phyloP scores from a whole-genome alignment of 805 yeast species.

The Ogataea trehalophila region DNA sequence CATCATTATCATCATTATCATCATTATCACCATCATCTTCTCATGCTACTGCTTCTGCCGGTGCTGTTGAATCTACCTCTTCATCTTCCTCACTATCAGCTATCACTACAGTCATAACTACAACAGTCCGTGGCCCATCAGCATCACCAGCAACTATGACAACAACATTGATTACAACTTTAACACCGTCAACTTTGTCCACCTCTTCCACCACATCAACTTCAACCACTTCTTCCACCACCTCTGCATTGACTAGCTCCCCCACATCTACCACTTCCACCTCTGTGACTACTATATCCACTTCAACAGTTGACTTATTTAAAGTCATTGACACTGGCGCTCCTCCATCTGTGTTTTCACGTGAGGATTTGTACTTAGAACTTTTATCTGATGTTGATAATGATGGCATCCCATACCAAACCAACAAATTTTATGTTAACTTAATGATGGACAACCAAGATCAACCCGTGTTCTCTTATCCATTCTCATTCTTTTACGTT shows the following conservation, averaged over 20 bases:
- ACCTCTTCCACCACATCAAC: constrained; percentile 3
- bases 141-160: no score
- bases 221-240: background rate
- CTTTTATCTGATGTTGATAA: constrained; percentile 46
- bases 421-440: constrained; percentile 75
- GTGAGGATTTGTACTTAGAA: constrained; percentile 37
- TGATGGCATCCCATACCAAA: constrained; percentile 45
- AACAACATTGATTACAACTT: background rate
- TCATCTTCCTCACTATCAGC: background rate
- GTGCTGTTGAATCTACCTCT: constrained; percentile 7
- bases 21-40: background rate
- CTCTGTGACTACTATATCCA: constrained; percentile 14
- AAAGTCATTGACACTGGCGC: constrained; percentile 33
- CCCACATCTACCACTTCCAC: background rate
- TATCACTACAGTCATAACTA: background rate
- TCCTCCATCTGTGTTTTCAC: constrained; percentile 44
- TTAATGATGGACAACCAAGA: constrained; percentile 51
- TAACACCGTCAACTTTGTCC: constrained; percentile 1
- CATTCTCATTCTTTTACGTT: constrained; percentile 55
- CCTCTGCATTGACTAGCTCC: background rate
- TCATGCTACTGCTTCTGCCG: background rate
- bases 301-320: constrained; percentile 41
- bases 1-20: background rate
- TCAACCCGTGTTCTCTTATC: constrained; percentile 56
- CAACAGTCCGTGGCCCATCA: background rate